phyloP scores from a whole-genome alignment of 345 rosid genomes.

The Crucihimalaya himalaica region DNA sequence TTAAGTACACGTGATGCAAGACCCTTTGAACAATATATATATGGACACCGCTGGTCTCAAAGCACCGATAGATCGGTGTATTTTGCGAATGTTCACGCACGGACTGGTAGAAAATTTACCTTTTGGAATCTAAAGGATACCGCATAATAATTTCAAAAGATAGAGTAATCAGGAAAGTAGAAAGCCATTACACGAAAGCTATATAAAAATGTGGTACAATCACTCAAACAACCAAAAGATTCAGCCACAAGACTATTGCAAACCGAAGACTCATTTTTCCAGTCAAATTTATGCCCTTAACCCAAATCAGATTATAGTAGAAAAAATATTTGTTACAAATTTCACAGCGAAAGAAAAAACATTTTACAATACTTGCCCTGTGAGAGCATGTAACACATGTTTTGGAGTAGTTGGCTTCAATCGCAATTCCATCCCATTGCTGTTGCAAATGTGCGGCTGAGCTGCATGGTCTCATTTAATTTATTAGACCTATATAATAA shows the following conservation, averaged over 20 bases:
- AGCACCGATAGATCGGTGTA: neutral
- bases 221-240: neutral
- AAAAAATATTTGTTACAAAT: neutral
- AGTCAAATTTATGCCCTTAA: too few species aligned
- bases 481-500: neutral
- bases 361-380: neutral
- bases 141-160: neutral
- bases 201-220: neutral
- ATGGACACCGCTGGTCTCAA: neutral
- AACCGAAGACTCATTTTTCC: too few species aligned
- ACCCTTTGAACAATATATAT: neutral
- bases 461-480: neutral
- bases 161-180: neutral
- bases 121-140: neutral
- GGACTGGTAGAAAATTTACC: neutral
- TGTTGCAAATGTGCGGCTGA: neutral
- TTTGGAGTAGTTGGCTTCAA: neutral
- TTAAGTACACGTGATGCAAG: constrained; percentile 9
- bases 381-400: constrained; percentile 8
- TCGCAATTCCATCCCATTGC: neutral
- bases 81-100: neutral
- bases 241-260: neutral
- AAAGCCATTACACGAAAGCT: neutral
- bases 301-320: too few species aligned
- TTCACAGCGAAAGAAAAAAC: neutral